A percentile compares a stretch with the other conserved stretches of the same genome.
phyloP scores from a whole-genome alignment of 73 alveolate species.

The Vitrella brassicaformis region DNA sequence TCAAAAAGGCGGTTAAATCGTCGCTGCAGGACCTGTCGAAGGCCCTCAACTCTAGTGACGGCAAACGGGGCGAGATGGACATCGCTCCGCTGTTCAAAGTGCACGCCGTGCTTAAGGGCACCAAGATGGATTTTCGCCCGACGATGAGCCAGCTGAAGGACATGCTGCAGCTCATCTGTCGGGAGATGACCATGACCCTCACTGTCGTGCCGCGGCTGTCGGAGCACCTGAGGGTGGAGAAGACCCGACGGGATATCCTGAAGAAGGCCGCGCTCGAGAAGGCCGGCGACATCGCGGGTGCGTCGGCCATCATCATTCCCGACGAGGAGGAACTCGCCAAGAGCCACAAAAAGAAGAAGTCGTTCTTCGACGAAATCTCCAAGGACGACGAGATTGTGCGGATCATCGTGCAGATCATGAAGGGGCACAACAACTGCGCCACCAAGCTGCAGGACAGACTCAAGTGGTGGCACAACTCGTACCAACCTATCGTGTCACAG shows the following conservation, averaged over 20 bases:
- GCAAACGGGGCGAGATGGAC: background rate
- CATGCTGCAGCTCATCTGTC: constrained; percentile 27
- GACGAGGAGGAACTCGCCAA: background rate
- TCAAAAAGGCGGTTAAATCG: constrained; percentile 75
- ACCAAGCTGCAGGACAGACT: background rate
- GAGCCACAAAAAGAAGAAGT: constrained; percentile 9
- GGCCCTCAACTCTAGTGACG: constrained; percentile 8
- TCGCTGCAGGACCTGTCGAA: constrained; percentile 27
- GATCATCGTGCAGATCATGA: background rate
- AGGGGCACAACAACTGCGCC: background rate
- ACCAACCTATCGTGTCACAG: constrained; percentile 32
- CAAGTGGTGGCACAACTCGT: constrained; percentile 14
- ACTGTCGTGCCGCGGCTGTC: constrained; percentile 21
- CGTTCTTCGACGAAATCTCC: constrained; percentile 18
- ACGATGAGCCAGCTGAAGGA: constrained; percentile 39
- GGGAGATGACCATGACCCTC: constrained; percentile 32
- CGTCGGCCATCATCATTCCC: constrained; percentile 17
- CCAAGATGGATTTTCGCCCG: constrained; percentile 30
- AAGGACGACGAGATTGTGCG: background rate
- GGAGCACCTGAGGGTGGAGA: constrained; percentile 18
- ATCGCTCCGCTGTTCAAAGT: background rate
- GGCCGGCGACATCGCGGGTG: constrained; percentile 20
- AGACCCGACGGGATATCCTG: constrained; percentile 2
- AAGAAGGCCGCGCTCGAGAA: constrained; percentile 24
- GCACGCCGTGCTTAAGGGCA: background rate